Evolutionary conservation across 2,329 filamentous ascomycete species (phyloP).

Genomic region (Fusarium domesticum): DNA sequence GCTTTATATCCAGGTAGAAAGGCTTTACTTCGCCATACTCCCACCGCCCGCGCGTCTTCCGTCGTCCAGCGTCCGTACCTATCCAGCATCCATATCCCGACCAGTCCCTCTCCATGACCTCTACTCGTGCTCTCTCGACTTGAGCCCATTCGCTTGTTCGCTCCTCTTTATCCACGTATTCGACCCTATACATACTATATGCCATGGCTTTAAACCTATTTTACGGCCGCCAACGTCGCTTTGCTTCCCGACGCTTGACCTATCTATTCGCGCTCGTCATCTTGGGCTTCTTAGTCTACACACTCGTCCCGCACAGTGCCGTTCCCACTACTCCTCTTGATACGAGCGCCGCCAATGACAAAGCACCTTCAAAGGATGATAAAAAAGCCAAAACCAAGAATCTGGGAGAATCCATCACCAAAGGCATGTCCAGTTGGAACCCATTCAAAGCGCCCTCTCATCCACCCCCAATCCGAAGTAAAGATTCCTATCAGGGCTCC

Average conservation of each 20-base stretch:
- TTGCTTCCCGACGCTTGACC: slow-evolving; percentile 52
- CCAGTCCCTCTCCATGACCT: slow-evolving; percentile 2
- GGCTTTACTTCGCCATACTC: background rate
- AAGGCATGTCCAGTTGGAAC: slow-evolving; percentile 48
- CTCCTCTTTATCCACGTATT: no score
- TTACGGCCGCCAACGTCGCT: slow-evolving; percentile 48
- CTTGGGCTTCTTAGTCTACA: slow-evolving; percentile 54
- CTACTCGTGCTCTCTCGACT: slow-evolving; percentile 5
- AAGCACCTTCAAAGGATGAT: background rate
- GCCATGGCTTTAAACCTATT: slow-evolving; percentile 35
- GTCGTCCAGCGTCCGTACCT: slow-evolving; percentile 4
- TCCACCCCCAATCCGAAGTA: slow-evolving; percentile 68
- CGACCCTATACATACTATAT: no score
- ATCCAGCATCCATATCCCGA: slow-evolving; percentile 4
- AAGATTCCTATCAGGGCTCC: slow-evolving; percentile 74
- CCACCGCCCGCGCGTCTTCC: background rate
- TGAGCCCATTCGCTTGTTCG: background rate
- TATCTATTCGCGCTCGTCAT: slow-evolving; percentile 49
- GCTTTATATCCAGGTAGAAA: background rate
- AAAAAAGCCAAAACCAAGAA: slow-evolving; percentile 35
- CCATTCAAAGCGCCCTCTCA: slow-evolving; percentile 70
- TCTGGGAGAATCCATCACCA: slow-evolving; percentile 40
- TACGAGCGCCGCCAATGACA: slow-evolving; percentile 3
- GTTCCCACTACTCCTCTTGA: background rate
- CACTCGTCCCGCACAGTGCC: slow-evolving; percentile 42